These are phyloP conservation scores for Ambrosiella xylebori DNA, from an alignment of 2,329 filamentous ascomycete species.

Conservation along the genomic window DNA sequence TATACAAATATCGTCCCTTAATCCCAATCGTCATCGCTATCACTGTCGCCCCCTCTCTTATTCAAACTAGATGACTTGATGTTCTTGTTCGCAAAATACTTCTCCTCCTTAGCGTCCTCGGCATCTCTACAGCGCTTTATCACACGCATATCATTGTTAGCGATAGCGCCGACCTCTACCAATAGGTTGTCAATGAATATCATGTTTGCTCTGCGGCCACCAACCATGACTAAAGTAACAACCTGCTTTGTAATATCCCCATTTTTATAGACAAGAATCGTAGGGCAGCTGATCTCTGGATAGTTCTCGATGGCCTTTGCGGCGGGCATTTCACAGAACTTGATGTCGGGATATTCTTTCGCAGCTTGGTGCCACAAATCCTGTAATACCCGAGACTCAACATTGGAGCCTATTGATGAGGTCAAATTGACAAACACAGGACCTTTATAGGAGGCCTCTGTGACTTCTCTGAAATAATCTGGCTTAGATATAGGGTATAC, in stretches of 20 bases:
- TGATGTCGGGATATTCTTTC: slow-evolving; percentile 75
- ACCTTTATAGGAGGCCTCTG: slow-evolving; percentile 62
- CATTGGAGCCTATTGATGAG: slow-evolving; percentile 59
- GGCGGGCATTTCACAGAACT: slow-evolving; percentile 91
- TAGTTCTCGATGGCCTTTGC: slow-evolving; percentile 93
- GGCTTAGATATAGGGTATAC: slow-evolving; percentile 92
- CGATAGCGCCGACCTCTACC: slow-evolving; percentile 65
- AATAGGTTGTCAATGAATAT: slow-evolving; percentile 65
- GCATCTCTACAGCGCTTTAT: slow-evolving; percentile 41
- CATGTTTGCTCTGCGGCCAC: slow-evolving; percentile 53
- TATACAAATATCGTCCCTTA: slow-evolving; percentile 20
- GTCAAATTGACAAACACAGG: slow-evolving; percentile 66
- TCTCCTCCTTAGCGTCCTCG: slow-evolving; percentile 43
- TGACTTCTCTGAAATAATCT: slow-evolving; percentile 81
- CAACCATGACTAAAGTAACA: slow-evolving; percentile 69
- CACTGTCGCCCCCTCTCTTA: slow-evolving; percentile 26
- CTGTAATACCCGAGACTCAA: slow-evolving; percentile 66
- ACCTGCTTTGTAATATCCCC: slow-evolving; percentile 84
- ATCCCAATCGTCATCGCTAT: slow-evolving; percentile 46
- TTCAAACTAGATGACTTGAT: slow-evolving; percentile 32
- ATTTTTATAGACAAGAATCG: slow-evolving; percentile 80
- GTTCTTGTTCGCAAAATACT: slow-evolving; percentile 27
- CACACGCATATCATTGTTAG: slow-evolving; percentile 62
- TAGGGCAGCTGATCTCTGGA: slow-evolving; percentile 86
- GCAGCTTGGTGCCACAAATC: slow-evolving; percentile 79